Percentiles rank a stretch among this genome's conserved stretches.
These are phyloP conservation scores for Diaporthe ampelina DNA, from an alignment of 2,329 filamentous ascomycete species.

Conservation along the genomic window DNA sequence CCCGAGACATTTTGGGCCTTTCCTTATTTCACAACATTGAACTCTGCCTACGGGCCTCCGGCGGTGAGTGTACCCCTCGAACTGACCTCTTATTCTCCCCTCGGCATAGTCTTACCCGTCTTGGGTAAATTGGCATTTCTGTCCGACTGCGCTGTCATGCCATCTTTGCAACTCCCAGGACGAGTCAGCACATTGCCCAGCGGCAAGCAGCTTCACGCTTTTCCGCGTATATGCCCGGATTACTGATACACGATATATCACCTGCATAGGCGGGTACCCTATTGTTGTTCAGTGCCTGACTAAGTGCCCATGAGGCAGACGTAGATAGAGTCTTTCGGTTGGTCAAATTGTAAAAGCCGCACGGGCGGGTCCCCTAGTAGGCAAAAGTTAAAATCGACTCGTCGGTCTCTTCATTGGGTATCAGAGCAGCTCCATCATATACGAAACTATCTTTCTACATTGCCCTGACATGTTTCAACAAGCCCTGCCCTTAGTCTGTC, in stretches of 20 bases:
- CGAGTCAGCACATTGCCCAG: neutral
- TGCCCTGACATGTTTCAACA: neutral
- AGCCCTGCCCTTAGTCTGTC: neutral
- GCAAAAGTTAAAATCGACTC: neutral
- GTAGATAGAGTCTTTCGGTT: neutral
- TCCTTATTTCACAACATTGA: neutral
- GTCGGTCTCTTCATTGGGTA: neutral
- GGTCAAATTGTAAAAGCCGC: neutral
- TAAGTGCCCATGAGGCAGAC: neutral
- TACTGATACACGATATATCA: neutral
- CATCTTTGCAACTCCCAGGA: neutral
- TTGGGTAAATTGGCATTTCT: no score
- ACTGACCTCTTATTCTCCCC: neutral
- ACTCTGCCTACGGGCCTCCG: constrained; percentile 23
- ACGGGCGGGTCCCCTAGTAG: neutral
- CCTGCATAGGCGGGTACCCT: neutral
- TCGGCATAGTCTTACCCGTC: neutral
- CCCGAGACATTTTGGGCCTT: neutral
- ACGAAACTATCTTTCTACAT: constrained; percentile 1
- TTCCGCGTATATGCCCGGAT: neutral
- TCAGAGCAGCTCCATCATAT: neutral
- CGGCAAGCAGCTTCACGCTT: neutral
- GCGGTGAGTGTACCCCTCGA: neutral
- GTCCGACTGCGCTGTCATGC: neutral
- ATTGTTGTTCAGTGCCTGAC: neutral